A percentile compares a stretch with the other conserved stretches of the same genome.
These are phyloP conservation scores for Aspergillus sp. DNA, from an alignment of 2,329 filamentous ascomycete species.

Conservation along the genomic window DNA sequence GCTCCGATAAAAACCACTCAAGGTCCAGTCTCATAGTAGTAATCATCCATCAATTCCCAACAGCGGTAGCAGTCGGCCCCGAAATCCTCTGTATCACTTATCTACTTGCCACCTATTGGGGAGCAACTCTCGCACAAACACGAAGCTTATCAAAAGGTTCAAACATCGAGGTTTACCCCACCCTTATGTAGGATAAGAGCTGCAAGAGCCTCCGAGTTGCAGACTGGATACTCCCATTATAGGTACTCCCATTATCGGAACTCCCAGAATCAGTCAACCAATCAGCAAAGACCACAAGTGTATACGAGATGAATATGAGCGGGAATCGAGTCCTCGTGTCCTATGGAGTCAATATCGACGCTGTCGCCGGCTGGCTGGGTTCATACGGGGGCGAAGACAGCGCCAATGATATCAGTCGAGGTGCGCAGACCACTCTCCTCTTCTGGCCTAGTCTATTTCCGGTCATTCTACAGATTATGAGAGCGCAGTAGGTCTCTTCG, in stretches of 20 bases:
- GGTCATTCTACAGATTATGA: no score
- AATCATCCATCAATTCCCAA: not conserved
- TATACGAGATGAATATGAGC: conserved; percentile 25
- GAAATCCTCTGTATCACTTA: not conserved
- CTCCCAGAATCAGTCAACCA: no score
- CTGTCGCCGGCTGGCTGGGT: conserved; percentile 76
- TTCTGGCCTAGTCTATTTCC: not conserved
- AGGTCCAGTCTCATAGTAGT: not conserved
- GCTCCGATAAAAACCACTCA: not conserved
- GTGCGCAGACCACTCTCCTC: conserved; percentile 37
- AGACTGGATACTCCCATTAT: no score
- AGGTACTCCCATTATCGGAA: no score
- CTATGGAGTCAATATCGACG: conserved; percentile 76
- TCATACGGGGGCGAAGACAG: conserved; percentile 76
- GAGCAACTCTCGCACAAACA: no score
- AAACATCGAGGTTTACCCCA: not conserved
- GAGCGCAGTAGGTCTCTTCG: conserved; percentile 60
- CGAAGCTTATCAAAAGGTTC: no score
- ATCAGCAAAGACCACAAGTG: no score
- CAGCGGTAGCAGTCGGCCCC: no score
- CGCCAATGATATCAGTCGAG: conserved; percentile 72
- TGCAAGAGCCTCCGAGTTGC: no score
- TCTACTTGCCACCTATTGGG: not conserved
- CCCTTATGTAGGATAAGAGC: not conserved
- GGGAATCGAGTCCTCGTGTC: conserved; percentile 60